These are phyloP conservation scores for Colletotrichum cereale DNA, from an alignment of 2,329 filamentous ascomycete species.

Conservation along the genomic window DNA sequence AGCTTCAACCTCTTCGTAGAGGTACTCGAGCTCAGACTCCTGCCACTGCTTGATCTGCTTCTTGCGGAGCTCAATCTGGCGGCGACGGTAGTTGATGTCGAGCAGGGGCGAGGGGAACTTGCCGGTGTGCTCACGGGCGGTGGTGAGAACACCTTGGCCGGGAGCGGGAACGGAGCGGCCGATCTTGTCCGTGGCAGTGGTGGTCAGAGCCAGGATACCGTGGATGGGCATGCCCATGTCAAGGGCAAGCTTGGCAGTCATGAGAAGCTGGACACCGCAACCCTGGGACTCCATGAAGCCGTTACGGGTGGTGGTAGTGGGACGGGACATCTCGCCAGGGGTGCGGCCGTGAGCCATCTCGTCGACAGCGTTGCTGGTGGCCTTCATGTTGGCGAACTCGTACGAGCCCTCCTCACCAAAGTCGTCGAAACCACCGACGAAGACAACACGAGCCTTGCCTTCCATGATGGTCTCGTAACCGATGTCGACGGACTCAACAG, in stretches of 20 bases:
- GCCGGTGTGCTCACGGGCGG: constrained; percentile 88
- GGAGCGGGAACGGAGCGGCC: constrained; percentile 96
- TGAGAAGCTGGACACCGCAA: constrained; percentile 97
- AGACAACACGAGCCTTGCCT: constrained; percentile 96
- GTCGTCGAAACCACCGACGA: constrained; percentile 99
- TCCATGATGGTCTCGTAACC: constrained; percentile 99
- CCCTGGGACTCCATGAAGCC: constrained; percentile 99
- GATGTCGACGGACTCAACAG: constrained; percentile 97
- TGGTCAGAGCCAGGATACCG: constrained; percentile 91
- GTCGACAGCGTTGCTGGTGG: constrained; percentile 96
- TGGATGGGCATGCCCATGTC: constrained; percentile 99
- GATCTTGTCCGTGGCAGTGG: constrained; percentile 98
- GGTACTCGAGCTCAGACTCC: constrained; percentile 91
- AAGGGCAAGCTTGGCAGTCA: constrained; percentile 94
- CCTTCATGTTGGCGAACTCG: constrained; percentile 99
- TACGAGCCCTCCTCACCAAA: constrained; percentile 99
- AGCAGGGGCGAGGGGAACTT: constrained; percentile 96
- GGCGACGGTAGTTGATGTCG: constrained; percentile 96
- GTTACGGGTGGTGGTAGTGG: constrained; percentile 94
- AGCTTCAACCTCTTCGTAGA: constrained; percentile 91
- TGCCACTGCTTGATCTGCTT: constrained; percentile 97
- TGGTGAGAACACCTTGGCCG: constrained; percentile 96
- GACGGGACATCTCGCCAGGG: constrained; percentile 96
- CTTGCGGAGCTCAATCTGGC: constrained; percentile 94
- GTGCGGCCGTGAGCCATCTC: constrained; percentile 96